These are phyloP conservation scores for Komagataella pastoris DNA, from an alignment of 805 yeast species.

Conservation along the genomic window DNA sequence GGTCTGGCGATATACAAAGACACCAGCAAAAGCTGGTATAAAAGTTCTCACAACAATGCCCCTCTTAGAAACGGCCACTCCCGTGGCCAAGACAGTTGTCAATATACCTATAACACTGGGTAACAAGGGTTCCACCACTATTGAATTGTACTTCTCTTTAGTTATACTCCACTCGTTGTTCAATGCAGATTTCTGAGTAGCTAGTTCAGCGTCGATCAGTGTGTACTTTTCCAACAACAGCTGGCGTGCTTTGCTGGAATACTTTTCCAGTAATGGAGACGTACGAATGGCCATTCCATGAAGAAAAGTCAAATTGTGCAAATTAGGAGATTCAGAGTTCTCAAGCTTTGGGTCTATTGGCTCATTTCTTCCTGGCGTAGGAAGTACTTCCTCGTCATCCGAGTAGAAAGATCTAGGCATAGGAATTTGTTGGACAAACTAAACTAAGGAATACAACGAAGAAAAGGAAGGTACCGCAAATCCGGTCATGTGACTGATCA, in stretches of 20 bases:
- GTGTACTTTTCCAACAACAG: constrained; percentile 24
- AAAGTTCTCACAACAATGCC: constrained; percentile 34
- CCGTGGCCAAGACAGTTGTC: constrained; percentile 42
- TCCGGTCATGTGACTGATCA: not conserved
- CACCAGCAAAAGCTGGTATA: constrained; percentile 37
- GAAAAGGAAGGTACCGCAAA: not conserved
- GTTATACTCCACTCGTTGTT: constrained; percentile 25
- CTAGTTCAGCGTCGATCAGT: constrained; percentile 26
- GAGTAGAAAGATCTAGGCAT: constrained; percentile 30
- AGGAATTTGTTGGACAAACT: not conserved
- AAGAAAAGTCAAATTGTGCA: constrained; percentile 23
- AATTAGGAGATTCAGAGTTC: constrained; percentile 19
- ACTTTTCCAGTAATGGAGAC: constrained; percentile 30
- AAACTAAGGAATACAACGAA: not conserved
- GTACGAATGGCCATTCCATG: constrained; percentile 44
- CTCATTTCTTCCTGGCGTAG: constrained; percentile 33
- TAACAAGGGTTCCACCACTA: constrained; percentile 38
- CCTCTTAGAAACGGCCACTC: constrained; percentile 35
- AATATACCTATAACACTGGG: constrained; percentile 42
- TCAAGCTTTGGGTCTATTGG: constrained; percentile 22
- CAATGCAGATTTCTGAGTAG: constrained; percentile 32
- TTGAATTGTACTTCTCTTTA: constrained; percentile 15
- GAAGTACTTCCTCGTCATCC: constrained; percentile 33
- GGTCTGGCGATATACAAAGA: constrained; percentile 25
- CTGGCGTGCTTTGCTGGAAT: constrained; percentile 24